phyloP scores from a whole-genome alignment of 345 rosid genomes.

The Camelina hispida region DNA sequence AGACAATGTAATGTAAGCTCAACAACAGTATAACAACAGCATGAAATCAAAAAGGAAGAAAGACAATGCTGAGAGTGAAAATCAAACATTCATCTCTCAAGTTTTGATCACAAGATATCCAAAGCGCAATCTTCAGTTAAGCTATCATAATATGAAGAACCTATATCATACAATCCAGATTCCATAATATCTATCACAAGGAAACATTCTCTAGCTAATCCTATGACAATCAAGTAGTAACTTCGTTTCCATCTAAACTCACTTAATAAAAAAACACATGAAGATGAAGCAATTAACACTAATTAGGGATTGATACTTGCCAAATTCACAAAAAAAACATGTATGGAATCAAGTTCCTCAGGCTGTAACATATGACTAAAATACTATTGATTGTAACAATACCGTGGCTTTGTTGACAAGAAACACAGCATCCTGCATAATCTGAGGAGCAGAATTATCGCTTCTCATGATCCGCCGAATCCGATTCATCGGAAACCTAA shows the following conservation, averaged over 20 bases:
- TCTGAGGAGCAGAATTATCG: conserved; percentile 47
- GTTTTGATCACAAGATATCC: background rate
- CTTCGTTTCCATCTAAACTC: conserved; percentile 1
- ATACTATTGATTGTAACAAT: conserved; percentile 1
- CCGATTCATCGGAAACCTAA: conserved; percentile 74
- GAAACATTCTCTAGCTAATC: background rate
- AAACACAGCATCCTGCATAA: conserved; percentile 68
- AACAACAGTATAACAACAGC: background rate
- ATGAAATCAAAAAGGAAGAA: background rate
- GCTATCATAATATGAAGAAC: background rate
- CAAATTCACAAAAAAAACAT: conserved; percentile 21
- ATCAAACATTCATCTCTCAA: background rate
- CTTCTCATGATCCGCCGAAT: conserved; percentile 68
- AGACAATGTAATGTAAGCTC: background rate
- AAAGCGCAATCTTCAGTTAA: background rate
- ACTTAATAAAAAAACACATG: background rate
- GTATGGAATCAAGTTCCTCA: background rate
- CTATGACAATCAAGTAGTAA: background rate
- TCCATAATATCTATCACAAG: too few species aligned
- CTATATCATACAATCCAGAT: too few species aligned
- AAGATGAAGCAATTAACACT: conserved; percentile 21
- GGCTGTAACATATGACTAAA: background rate
- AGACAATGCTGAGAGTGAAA: background rate
- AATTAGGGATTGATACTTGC: background rate
- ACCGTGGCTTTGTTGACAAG: conserved; percentile 87